Evolutionary conservation across 495 filamentous ascomycete species (phyloP).

Genomic region (Trichocladium antarcticum): DNA sequence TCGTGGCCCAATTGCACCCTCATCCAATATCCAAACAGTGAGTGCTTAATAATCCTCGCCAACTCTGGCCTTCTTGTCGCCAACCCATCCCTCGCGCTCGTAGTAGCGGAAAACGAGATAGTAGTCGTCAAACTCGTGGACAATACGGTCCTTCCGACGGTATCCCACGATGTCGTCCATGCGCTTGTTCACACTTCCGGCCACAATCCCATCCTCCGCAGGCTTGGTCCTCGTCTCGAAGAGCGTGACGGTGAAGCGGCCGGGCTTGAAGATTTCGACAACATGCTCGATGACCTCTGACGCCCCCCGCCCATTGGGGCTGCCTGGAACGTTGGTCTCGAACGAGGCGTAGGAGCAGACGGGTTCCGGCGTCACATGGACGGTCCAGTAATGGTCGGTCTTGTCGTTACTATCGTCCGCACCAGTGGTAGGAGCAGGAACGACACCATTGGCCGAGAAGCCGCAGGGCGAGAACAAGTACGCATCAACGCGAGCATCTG

Average conservation of each 20-base stretch:
- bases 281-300: slow-evolving; percentile 87
- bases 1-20: background rate
- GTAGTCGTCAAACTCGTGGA: slow-evolving; percentile 96
- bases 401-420: slow-evolving; percentile 44
- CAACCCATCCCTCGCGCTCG: slow-evolving; percentile 84
- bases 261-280: slow-evolving; percentile 88
- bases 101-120: slow-evolving; percentile 96
- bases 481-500: slow-evolving; percentile 87
- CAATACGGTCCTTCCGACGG: slow-evolving; percentile 81
- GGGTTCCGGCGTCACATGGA: slow-evolving; percentile 96
- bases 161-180: slow-evolving; percentile 86
- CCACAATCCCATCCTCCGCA: slow-evolving; percentile 37
- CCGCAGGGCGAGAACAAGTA: slow-evolving; percentile 97
- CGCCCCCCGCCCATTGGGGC: slow-evolving; percentile 77
- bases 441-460: slow-evolving; percentile 94
- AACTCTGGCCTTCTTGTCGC: slow-evolving; percentile 56
- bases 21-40: background rate
- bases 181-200: slow-evolving; percentile 43
- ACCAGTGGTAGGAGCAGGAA: slow-evolving; percentile 54
- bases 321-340: slow-evolving; percentile 95
- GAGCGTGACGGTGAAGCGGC: slow-evolving; percentile 91
- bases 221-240: slow-evolving; percentile 72
- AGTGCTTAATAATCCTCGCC: slow-evolving; percentile 36
- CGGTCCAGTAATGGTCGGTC: slow-evolving; percentile 88
- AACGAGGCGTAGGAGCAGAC: slow-evolving; percentile 98